phyloP scores from a whole-genome alignment of 352 stramenopile genomes.

The Globisporangium uncinulatum region DNA sequence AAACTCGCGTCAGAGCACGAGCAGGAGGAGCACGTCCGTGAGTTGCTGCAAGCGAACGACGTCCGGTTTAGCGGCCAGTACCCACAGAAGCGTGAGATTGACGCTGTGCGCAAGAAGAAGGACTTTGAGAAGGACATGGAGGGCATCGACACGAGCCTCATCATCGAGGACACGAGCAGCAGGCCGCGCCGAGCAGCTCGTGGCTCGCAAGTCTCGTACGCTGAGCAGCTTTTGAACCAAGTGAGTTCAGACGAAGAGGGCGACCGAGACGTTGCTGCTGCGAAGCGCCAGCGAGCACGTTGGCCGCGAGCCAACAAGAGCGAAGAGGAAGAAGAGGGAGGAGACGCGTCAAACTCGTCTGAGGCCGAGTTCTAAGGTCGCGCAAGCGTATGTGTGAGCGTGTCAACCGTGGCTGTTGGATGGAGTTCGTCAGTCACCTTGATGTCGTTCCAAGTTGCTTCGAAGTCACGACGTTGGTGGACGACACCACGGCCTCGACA shows the following conservation, averaged over 20 bases:
- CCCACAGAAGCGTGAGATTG: conserved; percentile 60
- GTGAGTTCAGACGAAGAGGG: conserved; percentile 29
- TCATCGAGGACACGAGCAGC: conserved; percentile 38
- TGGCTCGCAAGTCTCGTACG: conserved; percentile 4
- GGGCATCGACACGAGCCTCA: conserved; percentile 77
- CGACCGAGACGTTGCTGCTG: conserved; percentile 16
- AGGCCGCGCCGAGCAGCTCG: conserved; percentile 5
- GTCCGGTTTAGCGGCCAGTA: conserved; percentile 57
- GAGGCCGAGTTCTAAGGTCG: conserved; percentile 28
- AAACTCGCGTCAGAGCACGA: conserved; percentile 28
- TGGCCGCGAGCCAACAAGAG: conserved; percentile 8
- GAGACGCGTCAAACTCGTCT: conserved; percentile 21
- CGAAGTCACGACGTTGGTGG: background rate
- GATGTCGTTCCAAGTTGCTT: too few relatives aligned
- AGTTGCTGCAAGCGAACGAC: conserved; percentile 35
- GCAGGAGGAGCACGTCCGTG: conserved; percentile 52
- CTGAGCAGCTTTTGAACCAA: conserved; percentile 2
- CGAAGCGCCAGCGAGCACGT: conserved; percentile 10
- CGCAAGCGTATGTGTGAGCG: too few relatives aligned
- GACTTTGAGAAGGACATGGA: conserved; percentile 70
- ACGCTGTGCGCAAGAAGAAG: conserved; percentile 59
- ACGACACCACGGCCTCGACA: background rate
- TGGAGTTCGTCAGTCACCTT: too few relatives aligned
- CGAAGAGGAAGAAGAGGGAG: conserved; percentile 8
- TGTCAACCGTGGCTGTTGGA: background rate